These are phyloP conservation scores for Synchytrium microbalum DNA, from an alignment of 371 early-diverging fungal genomes.

Conservation along the genomic window DNA sequence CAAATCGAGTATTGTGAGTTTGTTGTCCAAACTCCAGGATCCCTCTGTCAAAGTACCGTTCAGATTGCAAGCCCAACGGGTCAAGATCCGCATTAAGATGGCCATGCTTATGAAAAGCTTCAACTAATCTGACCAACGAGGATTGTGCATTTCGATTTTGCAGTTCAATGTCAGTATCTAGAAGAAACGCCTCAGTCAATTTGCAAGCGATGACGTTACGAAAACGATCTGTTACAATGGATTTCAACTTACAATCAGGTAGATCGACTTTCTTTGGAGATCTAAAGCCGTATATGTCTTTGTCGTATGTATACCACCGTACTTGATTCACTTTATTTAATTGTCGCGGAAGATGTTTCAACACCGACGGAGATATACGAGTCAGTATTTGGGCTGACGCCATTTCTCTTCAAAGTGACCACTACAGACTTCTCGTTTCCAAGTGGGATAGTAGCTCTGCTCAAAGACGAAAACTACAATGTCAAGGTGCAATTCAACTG, in stretches of 20 bases:
- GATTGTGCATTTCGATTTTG: slow-evolving; percentile 74
- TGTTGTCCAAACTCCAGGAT: background rate
- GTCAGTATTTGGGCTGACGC: too few species aligned
- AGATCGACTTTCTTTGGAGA: slow-evolving; percentile 55
- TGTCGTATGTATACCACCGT: slow-evolving; percentile 24
- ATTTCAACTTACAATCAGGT: slow-evolving; percentile 58
- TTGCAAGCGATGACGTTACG: background rate
- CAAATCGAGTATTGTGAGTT: background rate
- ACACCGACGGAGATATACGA: too few species aligned
- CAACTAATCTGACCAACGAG: slow-evolving; percentile 74
- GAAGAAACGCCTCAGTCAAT: too few species aligned
- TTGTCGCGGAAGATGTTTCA: too few species aligned
- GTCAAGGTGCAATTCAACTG: too few species aligned
- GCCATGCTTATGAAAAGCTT: slow-evolving; percentile 75
- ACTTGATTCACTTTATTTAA: too few species aligned
- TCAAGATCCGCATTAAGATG: slow-evolving; percentile 81
- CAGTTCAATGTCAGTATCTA: slow-evolving; percentile 59
- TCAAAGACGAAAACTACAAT: too few species aligned
- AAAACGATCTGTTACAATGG: background rate
- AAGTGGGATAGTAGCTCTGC: too few species aligned
- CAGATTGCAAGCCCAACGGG: slow-evolving; percentile 68
- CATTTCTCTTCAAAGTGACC: too few species aligned
- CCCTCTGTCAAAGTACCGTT: slow-evolving; percentile 36
- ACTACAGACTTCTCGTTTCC: too few species aligned
- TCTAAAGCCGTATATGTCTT: slow-evolving; percentile 75